Evolutionary conservation across 306 rosid genomes (phyloP).

Genomic region (Quercus glauca): DNA sequence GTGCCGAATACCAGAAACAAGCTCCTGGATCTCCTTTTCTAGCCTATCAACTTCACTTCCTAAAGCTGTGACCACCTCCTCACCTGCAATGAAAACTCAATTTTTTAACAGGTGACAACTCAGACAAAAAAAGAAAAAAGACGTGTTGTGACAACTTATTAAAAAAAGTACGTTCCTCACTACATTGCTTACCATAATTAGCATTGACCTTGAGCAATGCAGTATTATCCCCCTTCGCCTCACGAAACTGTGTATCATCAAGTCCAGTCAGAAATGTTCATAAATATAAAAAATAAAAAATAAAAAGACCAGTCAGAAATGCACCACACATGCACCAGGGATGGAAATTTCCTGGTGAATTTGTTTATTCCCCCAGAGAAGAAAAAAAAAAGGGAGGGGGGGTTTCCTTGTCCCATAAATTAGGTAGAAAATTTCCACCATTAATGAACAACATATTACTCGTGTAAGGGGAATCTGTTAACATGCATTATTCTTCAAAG

Average conservation of each 20-base stretch:
- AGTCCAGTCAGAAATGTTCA: background rate
- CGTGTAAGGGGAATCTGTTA: background rate
- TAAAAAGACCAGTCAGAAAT: background rate
- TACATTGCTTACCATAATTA: constrained; percentile 59
- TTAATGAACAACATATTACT: background rate
- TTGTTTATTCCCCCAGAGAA: too few relatives aligned
- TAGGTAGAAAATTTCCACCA: background rate
- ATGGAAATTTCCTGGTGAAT: background rate
- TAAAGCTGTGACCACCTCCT: constrained; percentile 91
- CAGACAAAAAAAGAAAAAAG: background rate
- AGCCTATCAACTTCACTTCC: constrained; percentile 98
- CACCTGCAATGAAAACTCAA: constrained; percentile 49
- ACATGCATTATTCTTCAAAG: background rate
- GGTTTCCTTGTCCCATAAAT: background rate
- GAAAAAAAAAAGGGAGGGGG: background rate
- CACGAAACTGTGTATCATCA: constrained; percentile 57
- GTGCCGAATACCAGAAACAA: constrained; percentile 91
- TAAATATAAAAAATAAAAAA: background rate
- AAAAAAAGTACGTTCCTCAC: constrained; percentile 1
- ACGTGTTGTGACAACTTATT: constrained; percentile 19
- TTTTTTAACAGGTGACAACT: background rate
- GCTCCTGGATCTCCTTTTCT: constrained; percentile 85
- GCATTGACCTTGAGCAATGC: constrained; percentile 70
- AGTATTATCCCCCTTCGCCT: constrained; percentile 46
- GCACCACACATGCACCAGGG: background rate